Evolutionary conservation across 495 filamentous ascomycete species (phyloP).

Genomic region (Neurospora sp.): DNA sequence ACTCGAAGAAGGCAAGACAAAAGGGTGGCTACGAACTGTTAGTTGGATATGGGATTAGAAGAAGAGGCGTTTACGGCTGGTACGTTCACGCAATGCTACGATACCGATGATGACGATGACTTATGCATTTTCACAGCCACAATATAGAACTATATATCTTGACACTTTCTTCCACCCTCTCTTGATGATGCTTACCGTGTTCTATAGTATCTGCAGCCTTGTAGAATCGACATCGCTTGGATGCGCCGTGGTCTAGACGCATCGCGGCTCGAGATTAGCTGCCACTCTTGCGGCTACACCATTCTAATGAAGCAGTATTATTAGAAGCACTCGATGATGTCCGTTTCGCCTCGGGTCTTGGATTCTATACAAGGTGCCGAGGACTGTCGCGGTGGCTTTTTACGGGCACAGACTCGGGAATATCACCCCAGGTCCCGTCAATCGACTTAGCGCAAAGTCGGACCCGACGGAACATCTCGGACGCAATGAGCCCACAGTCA

Average conservation of each 20-base stretch:
- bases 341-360: background rate
- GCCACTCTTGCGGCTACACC: background rate
- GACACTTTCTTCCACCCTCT: background rate
- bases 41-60: slow-evolving; percentile 36
- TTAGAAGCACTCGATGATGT: background rate
- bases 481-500: background rate
- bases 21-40: slow-evolving; percentile 17
- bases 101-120: background rate
- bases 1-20: slow-evolving; percentile 13
- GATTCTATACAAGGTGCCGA: background rate
- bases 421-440: too few relatives aligned
- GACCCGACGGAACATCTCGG: background rate
- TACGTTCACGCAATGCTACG: background rate
- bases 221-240: background rate
- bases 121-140: background rate
- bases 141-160: background rate
- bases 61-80: background rate
- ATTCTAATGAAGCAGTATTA: background rate
- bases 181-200: background rate
- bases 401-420: too few relatives aligned
- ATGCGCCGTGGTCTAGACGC: background rate
- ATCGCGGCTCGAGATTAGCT: background rate
- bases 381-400: background rate
- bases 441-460: background rate
- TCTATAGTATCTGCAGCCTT: background rate